Evolutionary conservation across 768 basidiomycete genomes (phyloP), one percentile per base, ranked within the genome.

Genomic region (Tylopilus subfusipes): DNA sequence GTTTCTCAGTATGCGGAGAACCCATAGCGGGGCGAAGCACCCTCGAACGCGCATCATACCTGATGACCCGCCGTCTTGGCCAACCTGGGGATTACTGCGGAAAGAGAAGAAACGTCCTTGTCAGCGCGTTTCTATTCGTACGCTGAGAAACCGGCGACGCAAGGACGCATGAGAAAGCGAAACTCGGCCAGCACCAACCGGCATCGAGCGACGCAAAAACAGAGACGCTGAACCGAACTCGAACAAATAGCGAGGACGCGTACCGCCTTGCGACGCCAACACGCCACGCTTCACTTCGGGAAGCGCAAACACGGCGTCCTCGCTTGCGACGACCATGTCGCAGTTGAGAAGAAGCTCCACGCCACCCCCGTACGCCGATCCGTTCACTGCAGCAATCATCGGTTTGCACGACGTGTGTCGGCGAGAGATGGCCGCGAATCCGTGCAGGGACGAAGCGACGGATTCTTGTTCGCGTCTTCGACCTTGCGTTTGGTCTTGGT

Each of bases 201-300:
- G 36, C 16, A 14, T 42, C 36, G 24, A 33, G 29, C 36, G 38
- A 29, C 44, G 6, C 22, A 24, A 36, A 19, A 29, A 39, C 19
- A 38, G 18, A 31, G n/a, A 30, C 18, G 31, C 42, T 21, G 38
- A 44, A 29, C 9, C 25, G 39, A 38, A 29, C 38, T 8, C 38
- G 38, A n/a, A 57, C 42, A 45, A 21, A 50, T 34, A 21, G 21
- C n/a, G 14, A 34, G 2, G 33, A 39, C 2, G 73, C 78, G 50
- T 56, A 84, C 87, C 88, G 63, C 90, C 90, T 63, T 85, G 83
- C 13, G 78, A 71, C 13, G 87, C 88, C 29, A 88, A 63, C 9
- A 90, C 89, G 0, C 91, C 90, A 27, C 86, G 78, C 67, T 83
- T 86, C 5, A 90, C 90, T 60, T 92, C 90, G 0, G 88, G 87